These are phyloP conservation scores for Sequoia sempervirens DNA, from an alignment of 75 land plant genomes.

Conservation along the genomic window DNA sequence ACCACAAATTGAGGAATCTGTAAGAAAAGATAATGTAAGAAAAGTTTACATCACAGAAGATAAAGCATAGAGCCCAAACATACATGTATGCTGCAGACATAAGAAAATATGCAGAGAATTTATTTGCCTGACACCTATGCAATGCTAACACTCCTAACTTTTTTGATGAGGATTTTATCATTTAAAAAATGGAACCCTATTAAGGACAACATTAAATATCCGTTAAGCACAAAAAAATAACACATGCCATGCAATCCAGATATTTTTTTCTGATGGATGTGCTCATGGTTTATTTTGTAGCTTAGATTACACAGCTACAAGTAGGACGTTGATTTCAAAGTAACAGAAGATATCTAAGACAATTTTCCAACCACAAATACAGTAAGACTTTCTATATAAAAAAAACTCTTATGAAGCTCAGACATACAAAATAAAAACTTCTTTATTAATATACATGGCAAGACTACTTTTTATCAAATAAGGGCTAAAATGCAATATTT, in stretches of 20 bases:
- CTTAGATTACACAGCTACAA: neutral
- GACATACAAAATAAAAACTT: neutral
- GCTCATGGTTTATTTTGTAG: neutral
- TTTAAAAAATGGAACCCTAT: neutral
- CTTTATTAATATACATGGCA: neutral
- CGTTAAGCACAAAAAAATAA: neutral
- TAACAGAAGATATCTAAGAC: neutral
- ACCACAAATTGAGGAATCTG: slow-evolving; percentile 54
- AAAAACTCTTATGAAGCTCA: neutral
- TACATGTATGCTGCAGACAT: neutral
- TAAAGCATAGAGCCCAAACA: neutral
- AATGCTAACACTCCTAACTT: neutral
- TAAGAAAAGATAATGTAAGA: neutral
- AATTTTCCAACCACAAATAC: neutral
- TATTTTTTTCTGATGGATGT: neutral
- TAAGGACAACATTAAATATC: neutral
- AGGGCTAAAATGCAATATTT: neutral
- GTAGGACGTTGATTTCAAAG: neutral
- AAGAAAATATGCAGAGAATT: neutral
- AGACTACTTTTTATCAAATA: neutral
- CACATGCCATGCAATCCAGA: neutral
- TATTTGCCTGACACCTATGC: neutral
- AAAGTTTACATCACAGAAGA: neutral
- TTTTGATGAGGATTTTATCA: neutral
- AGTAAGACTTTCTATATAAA: neutral